Evolutionary conservation across 2,329 filamentous ascomycete species (phyloP).

Genomic region (Juglanconis oblonga): DNA sequence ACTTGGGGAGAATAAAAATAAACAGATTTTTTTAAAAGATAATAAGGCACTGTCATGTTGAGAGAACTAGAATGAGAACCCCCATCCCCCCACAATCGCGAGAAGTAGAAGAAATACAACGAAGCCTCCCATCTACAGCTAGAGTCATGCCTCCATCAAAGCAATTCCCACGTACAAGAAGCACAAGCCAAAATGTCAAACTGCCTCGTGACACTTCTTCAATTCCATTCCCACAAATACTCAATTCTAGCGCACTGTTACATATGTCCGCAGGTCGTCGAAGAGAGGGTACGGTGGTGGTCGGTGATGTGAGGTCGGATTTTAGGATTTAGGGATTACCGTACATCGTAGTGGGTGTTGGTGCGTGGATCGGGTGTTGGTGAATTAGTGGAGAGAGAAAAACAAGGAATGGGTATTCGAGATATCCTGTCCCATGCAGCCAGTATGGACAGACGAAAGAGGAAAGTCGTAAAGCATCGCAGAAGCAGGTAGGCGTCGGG

Average conservation of each 20-base stretch:
- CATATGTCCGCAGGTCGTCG: background rate
- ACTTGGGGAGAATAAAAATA: too few species aligned
- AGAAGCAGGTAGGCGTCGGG: conserved; percentile 18
- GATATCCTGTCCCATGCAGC: conserved; percentile 15
- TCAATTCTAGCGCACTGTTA: background rate
- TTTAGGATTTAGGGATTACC: conserved; percentile 2
- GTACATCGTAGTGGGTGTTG: background rate
- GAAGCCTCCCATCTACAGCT: background rate
- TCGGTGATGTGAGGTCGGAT: background rate
- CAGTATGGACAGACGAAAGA: conserved; percentile 9
- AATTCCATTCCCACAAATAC: background rate
- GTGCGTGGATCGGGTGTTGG: background rate
- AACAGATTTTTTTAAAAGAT: background rate
- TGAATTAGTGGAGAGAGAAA: background rate
- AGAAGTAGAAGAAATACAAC: background rate
- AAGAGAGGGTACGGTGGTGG: background rate
- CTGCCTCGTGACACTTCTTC: background rate
- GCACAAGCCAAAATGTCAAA: background rate
- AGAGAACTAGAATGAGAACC: background rate
- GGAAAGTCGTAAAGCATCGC: conserved; percentile 17
- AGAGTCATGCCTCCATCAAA: background rate
- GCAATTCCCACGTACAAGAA: background rate
- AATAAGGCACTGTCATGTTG: background rate
- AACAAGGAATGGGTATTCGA: conserved; percentile 17
- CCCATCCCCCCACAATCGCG: background rate